A percentile compares a stretch with the other conserved stretches of the same genome.
These are phyloP conservation scores for Boletus rex-veris DNA, from an alignment of 768 basidiomycete species.

Conservation along the genomic window DNA sequence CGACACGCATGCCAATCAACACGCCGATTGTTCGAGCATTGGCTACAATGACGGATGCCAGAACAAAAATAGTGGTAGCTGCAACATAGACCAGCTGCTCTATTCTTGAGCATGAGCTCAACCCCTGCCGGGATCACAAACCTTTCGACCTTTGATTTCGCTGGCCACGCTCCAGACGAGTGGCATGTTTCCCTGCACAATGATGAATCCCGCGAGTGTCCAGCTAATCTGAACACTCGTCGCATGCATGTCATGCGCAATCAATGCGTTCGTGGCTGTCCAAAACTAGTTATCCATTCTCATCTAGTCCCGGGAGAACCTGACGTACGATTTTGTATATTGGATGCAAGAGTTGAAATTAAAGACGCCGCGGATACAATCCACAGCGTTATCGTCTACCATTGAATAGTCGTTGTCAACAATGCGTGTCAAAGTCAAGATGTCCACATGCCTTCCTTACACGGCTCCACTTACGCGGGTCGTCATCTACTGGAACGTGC, in stretches of 20 bases:
- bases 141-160: conserved; percentile 76
- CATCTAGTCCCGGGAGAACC: background rate
- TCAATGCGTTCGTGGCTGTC: conserved; percentile 59
- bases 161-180: conserved; percentile 66
- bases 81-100: conserved; percentile 50
- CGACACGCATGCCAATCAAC: conserved; percentile 62
- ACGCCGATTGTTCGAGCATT: conserved; percentile 49
- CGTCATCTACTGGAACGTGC: conserved; percentile 45
- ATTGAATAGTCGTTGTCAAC: background rate
- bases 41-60: conserved; percentile 57
- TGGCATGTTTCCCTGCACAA: conserved; percentile 66
- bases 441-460: conserved; percentile 47
- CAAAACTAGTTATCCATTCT: background rate
- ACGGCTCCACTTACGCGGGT: conserved; percentile 58
- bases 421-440: background rate
- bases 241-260: conserved; percentile 58
- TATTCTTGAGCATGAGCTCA: conserved; percentile 1
- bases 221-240: conserved; percentile 60
- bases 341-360: conserved; percentile 22
- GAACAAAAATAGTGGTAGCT: conserved; percentile 49
- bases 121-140: conserved; percentile 22
- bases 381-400: conserved; percentile 25
- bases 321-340: conserved; percentile 30
- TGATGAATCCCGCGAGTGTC: conserved; percentile 68
- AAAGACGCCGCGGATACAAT: conserved; percentile 27